phyloP scores from a whole-genome alignment of 1,139 yeast genomes.

The Schwanniomyces etchellsii region DNA sequence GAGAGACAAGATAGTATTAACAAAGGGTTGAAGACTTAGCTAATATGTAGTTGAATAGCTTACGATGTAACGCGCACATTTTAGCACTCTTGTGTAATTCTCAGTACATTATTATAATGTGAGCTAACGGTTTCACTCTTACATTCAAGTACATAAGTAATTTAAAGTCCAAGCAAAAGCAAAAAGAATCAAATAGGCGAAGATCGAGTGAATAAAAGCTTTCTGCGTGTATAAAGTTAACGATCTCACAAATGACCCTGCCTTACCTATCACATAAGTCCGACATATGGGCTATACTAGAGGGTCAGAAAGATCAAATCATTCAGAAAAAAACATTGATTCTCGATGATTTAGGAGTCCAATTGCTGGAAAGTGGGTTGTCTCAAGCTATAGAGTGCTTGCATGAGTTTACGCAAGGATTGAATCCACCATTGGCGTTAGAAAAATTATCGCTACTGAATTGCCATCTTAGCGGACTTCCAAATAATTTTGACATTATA shows the following conservation, averaged over 20 bases:
- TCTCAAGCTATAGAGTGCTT: constrained; percentile 21
- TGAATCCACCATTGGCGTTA: constrained; percentile 32
- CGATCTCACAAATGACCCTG: constrained; percentile 12
- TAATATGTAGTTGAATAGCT: too few species aligned
- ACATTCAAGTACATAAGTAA: not conserved
- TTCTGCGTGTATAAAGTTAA: too few species aligned
- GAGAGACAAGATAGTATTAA: constrained; percentile 71
- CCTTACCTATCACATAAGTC: constrained; percentile 9
- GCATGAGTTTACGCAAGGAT: constrained; percentile 19
- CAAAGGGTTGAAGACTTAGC: constrained; percentile 39
- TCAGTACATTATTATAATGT: too few species aligned
- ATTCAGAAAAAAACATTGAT: constrained; percentile 17
- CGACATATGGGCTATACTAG: constrained; percentile 12
- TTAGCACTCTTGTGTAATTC: constrained; percentile 1
- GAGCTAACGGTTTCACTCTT: too few species aligned
- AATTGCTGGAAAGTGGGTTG: constrained; percentile 5
- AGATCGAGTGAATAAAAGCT: too few species aligned
- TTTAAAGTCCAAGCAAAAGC: not conserved
- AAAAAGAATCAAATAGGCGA: too few species aligned
- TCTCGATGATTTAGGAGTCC: constrained; percentile 10
- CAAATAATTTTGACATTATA: constrained; percentile 41
- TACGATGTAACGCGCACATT: too few species aligned
- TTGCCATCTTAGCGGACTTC: constrained; percentile 44
- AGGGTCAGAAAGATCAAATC: constrained; percentile 22
- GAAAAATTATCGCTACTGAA: constrained; percentile 51